Evolutionary conservation across 768 basidiomycete species (phyloP).

Genomic region (Tulasnella sp.): DNA sequence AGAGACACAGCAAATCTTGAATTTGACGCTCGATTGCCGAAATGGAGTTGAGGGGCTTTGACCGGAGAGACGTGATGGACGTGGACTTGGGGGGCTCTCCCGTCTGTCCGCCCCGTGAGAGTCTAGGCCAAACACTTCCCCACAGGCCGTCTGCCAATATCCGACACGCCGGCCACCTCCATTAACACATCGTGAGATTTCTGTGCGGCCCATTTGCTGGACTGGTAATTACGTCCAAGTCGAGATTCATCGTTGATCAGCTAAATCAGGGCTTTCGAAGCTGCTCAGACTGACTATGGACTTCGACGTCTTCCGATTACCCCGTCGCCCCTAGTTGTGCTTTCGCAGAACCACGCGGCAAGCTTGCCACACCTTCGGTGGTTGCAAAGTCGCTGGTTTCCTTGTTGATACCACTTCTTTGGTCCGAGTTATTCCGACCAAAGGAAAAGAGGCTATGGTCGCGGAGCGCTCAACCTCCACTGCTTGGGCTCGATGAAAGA

Average conservation of each 20-base stretch:
- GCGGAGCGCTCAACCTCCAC: neutral
- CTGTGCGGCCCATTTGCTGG: too few species aligned
- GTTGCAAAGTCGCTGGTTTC: neutral
- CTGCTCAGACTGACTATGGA: neutral
- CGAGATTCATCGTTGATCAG: too few species aligned
- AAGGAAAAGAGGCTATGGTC: neutral
- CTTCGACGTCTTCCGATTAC: neutral
- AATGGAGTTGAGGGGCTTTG: too few species aligned
- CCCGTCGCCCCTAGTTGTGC: neutral
- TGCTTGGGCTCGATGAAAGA: neutral
- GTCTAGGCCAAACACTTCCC: too few species aligned
- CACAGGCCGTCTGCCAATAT: too few species aligned
- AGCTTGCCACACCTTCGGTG: neutral
- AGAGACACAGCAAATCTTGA: neutral
- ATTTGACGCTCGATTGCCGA: too few species aligned
- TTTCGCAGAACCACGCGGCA: neutral
- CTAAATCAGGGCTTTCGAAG: neutral
- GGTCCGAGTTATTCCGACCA: neutral
- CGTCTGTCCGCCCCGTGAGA: too few species aligned
- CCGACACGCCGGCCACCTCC: too few species aligned
- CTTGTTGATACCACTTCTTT: neutral
- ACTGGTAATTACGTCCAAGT: too few species aligned
- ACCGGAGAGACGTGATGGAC: too few species aligned
- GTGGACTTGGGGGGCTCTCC: too few species aligned
- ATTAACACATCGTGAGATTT: too few species aligned